phyloP scores from a whole-genome alignment of 495 filamentous ascomycete genomes.

The Penicillium bovifimosum region DNA sequence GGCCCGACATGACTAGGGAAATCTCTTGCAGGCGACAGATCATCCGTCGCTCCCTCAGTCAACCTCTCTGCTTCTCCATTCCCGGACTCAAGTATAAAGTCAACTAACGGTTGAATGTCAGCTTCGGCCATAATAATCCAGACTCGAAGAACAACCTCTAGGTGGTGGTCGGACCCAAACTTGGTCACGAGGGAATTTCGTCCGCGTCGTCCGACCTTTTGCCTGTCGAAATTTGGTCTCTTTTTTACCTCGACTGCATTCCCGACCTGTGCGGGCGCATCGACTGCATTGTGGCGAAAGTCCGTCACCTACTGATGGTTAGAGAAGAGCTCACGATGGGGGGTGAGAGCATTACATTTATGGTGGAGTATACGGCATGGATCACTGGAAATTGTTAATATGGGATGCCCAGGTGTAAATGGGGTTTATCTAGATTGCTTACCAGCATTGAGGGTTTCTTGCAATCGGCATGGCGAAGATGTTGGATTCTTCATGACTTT shows the following conservation, averaged over 20 bases:
- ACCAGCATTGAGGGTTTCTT: not conserved
- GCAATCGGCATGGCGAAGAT: not conserved
- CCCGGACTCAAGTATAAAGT: slow-evolving; percentile 23
- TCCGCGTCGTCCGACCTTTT: slow-evolving; percentile 9
- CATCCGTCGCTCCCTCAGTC: not conserved
- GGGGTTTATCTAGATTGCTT: not conserved
- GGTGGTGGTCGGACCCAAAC: slow-evolving; percentile 25
- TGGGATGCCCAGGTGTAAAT: not conserved
- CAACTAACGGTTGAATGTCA: slow-evolving; percentile 4
- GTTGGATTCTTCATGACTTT: not conserved
- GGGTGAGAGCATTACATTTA: slow-evolving; percentile 12
- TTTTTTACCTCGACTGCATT: slow-evolving; percentile 11
- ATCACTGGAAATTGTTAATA: slow-evolving; percentile 11
- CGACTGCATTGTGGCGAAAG: slow-evolving; percentile 19
- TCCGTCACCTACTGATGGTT: slow-evolving; percentile 13
- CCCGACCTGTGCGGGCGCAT: slow-evolving; percentile 17
- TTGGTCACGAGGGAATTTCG: slow-evolving; percentile 22
- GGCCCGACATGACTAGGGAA: not conserved
- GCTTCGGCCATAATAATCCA: not conserved
- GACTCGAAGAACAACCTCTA: slow-evolving; percentile 13
- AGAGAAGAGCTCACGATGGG: not conserved
- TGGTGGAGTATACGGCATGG: slow-evolving; percentile 23
- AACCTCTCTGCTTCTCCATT: slow-evolving; percentile 12
- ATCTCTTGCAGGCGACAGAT: not conserved
- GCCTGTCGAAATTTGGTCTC: slow-evolving; percentile 16